Evolutionary conservation across 306 rosid species (phyloP).

Genomic region (Acmispon strigosus): DNA sequence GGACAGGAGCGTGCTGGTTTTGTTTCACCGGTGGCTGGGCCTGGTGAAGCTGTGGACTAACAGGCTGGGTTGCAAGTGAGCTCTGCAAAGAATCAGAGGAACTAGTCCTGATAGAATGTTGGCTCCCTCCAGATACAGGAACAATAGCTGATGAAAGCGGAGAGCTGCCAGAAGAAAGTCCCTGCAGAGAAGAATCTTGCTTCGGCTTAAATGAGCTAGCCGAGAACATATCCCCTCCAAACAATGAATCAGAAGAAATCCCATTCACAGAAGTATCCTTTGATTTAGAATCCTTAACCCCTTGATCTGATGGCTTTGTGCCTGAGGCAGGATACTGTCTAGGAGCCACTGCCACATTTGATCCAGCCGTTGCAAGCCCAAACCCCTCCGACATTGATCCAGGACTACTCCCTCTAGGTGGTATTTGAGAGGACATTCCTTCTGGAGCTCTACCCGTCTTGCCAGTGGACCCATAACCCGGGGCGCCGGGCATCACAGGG

Average conservation of each 20-base stretch:
- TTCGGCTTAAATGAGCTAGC: slow-evolving; percentile 50
- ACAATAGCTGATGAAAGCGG: slow-evolving; percentile 41
- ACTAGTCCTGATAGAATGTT: slow-evolving; percentile 38
- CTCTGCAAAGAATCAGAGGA: slow-evolving; percentile 42
- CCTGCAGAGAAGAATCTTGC: slow-evolving; percentile 43
- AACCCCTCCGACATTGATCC: slow-evolving; percentile 39
- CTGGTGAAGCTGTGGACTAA: slow-evolving; percentile 45
- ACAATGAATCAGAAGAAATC: slow-evolving; percentile 49
- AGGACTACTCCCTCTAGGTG: slow-evolving; percentile 45
- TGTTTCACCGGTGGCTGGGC: slow-evolving; percentile 42
- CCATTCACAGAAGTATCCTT: slow-evolving; percentile 53
- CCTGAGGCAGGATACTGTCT: slow-evolving; percentile 44
- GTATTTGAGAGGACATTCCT: slow-evolving; percentile 31
- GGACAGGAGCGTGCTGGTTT: slow-evolving; percentile 42
- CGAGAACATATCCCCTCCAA: slow-evolving; percentile 73
- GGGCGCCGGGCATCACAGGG: slow-evolving; percentile 24
- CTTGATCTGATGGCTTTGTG: slow-evolving; percentile 37
- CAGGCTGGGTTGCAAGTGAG: slow-evolving; percentile 45
- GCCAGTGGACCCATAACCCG: slow-evolving; percentile 48
- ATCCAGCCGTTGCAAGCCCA: slow-evolving; percentile 48
- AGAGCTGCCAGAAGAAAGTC: slow-evolving; percentile 34
- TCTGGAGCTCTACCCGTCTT: slow-evolving; percentile 35
- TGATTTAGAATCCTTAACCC: slow-evolving; percentile 40
- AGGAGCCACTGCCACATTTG: slow-evolving; percentile 45
- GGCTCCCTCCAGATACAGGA: slow-evolving; percentile 50